Base-by-base conservation (phyloP, 208 protist genomes). In the Paratrypanosoma confusum region DNA sequence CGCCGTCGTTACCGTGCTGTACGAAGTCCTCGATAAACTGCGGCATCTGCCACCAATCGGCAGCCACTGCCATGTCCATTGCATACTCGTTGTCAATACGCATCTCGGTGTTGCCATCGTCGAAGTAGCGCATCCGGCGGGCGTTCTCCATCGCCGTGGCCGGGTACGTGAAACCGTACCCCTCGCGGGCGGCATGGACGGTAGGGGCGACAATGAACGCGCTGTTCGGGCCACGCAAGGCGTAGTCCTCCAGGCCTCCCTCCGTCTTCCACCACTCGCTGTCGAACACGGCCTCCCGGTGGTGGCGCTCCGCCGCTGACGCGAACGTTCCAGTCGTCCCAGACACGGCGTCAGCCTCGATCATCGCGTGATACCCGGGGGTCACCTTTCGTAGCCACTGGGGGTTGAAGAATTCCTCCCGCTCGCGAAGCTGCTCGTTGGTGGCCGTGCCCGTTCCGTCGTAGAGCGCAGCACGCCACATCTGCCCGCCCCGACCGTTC, bases 21-120 rank as follows among this genome's bases (percentile, higher is more conserved):
- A 61, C 7, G 28, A 32, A 61, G 39, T 61, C 54, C 8, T 46
- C 41, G 34, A 61, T 54, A 42, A 51, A 37, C 14, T 33, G n/a
- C 20, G 54, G 54, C 18, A 54, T 37, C 31, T 61, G 40, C 54
- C 54, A 61, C 39, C 37, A 61, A 20, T 61, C 54, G 35, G 42
- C 42, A 24, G 34, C 20, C 11, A 32, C 25, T 16, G 45, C 3
- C 40, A 58, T 39, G 33, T 58, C 52, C 5, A 5, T 23, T 25
- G 24, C 17, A 41, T 50, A 58, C 39, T 58, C 52, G 41, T 42
- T 43, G 18, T 58, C 41, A 27, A 29, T 33, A 42, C 42, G 40
- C 24, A 50, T 50, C 13, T 58, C 52, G 21, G 36, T 14, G 42
- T 21, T 28, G 14, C 52, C 52, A 58, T 4, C 44, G 22, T 58